Percentiles rank a stretch among this genome's conserved stretches.
These are phyloP conservation scores for Amyloporia xantha DNA, from an alignment of 768 basidiomycete genomes.

Conservation along the genomic window DNA sequence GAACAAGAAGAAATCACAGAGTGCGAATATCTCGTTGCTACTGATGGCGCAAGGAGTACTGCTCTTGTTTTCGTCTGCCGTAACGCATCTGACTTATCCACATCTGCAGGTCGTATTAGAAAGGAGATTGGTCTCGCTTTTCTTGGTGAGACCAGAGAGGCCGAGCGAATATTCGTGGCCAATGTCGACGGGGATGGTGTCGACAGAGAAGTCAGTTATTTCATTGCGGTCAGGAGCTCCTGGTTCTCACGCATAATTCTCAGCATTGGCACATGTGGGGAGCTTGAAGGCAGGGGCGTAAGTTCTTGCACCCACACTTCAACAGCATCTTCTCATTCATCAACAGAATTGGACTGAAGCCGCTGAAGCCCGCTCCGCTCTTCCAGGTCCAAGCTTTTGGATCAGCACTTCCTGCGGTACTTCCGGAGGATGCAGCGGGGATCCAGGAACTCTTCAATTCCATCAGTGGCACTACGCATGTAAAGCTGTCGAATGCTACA, in stretches of 20 bases:
- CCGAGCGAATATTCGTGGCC: neutral
- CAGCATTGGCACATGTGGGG: neutral
- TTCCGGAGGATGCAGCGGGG: neutral
- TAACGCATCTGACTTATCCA: too few relatives aligned
- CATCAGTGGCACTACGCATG: too few relatives aligned
- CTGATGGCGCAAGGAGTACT: too few relatives aligned
- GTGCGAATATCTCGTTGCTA: too few relatives aligned
- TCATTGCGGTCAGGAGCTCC: neutral
- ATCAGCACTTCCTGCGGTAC: neutral
- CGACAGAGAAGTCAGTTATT: neutral
- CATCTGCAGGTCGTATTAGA: neutral
- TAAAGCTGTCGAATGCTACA: too few relatives aligned
- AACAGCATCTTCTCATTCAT: neutral
- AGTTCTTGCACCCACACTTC: neutral
- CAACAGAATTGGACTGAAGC: neutral
- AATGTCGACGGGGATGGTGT: neutral
- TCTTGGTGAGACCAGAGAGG: conserved; percentile 1
- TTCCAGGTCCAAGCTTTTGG: too few relatives aligned
- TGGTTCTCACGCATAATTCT: neutral
- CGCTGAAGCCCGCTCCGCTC: too few relatives aligned
- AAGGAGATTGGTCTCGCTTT: neutral
- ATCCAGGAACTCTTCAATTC: neutral
- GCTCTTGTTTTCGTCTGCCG: too few relatives aligned
- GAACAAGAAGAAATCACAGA: too few relatives aligned
- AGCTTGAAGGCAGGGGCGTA: neutral